Percentiles rank a stretch among this genome's conserved stretches.
phyloP scores from a whole-genome alignment of 2,329 filamentous ascomycete species.

The Alternaria burnsii region DNA sequence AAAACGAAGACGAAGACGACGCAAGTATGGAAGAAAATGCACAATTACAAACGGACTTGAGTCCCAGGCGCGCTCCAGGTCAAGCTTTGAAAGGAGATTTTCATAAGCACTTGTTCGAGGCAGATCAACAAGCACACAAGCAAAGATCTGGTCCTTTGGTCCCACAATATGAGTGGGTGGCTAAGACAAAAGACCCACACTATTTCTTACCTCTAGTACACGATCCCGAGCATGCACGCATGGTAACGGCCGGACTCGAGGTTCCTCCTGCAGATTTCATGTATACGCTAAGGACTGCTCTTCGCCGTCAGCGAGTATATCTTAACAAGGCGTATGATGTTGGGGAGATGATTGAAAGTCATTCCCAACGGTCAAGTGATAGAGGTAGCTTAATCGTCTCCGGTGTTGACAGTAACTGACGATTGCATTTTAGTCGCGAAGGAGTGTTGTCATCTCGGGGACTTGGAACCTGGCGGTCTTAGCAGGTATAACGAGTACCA shows the following conservation, averaged over 20 bases:
- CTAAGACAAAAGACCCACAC: slow-evolving; percentile 11
- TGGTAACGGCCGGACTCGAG: slow-evolving; percentile 21
- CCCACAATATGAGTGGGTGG: neutral
- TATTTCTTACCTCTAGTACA: slow-evolving; percentile 28
- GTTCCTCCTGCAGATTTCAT: slow-evolving; percentile 24
- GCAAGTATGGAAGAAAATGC: slow-evolving; percentile 2
- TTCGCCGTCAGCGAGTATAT: slow-evolving; percentile 16
- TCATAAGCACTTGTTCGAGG: neutral
- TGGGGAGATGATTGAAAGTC: slow-evolving; percentile 41
- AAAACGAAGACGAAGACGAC: slow-evolving; percentile 8
- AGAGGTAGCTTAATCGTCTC: slow-evolving; percentile 34
- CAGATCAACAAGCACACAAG: neutral
- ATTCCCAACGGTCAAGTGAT: slow-evolving; percentile 44
- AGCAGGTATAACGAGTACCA: slow-evolving; percentile 51
- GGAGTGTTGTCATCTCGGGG: slow-evolving; percentile 56
- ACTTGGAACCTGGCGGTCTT: slow-evolving; percentile 53
- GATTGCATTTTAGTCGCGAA: slow-evolving; percentile 50
- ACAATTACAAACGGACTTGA: slow-evolving; percentile 8
- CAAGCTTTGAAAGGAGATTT: neutral
- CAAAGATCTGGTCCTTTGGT: neutral
- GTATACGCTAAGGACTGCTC: slow-evolving; percentile 20
- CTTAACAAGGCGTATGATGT: slow-evolving; percentile 15
- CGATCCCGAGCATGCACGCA: slow-evolving; percentile 11
- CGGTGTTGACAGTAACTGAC: neutral
- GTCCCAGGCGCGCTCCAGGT: slow-evolving; percentile 3